Conservation (phyloP, 306 rosid species). For the Gastrolobium bilobum region DNA sequence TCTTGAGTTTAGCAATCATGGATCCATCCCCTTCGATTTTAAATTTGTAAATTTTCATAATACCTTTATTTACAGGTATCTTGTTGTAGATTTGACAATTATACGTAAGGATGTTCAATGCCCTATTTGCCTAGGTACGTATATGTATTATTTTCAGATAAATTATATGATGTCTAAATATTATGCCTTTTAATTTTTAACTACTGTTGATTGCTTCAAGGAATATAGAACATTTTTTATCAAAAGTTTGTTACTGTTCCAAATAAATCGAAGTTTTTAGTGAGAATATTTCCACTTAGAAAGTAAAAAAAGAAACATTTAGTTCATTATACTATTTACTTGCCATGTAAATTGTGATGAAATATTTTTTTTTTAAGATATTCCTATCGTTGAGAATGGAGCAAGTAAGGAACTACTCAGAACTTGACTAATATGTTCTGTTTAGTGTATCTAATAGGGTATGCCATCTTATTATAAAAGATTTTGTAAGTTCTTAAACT, state of each 20-base stretch:
- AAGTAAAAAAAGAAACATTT: background rate
- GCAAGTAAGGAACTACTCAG: no score
- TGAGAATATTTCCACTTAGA: no score
- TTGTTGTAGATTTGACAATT: conserved; percentile 59
- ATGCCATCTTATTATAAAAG: no score
- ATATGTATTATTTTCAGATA: background rate
- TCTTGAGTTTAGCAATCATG: background rate
- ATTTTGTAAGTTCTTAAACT: no score
- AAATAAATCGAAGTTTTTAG: background rate
- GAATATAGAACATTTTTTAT: background rate
- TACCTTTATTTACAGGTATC: conserved; percentile 54
- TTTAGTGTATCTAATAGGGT: no score
- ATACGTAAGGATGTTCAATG: conserved; percentile 80
- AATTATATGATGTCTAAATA: background rate
- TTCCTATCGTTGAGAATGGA: no score
- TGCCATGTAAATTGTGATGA: no score
- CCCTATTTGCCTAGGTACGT: conserved; percentile 81
- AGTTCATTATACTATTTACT: no score
- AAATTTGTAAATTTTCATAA: background rate
- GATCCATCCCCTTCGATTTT: background rate
- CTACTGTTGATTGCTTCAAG: no score
- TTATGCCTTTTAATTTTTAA: background rate
- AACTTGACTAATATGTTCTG: no score
- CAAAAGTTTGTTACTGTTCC: conserved; percentile 10
- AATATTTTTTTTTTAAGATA: no score